Evolutionary conservation across 208 protist genomes (phyloP), one percentile per base, ranked within the genome.

Genomic region (Trypanosoma avium): DNA sequence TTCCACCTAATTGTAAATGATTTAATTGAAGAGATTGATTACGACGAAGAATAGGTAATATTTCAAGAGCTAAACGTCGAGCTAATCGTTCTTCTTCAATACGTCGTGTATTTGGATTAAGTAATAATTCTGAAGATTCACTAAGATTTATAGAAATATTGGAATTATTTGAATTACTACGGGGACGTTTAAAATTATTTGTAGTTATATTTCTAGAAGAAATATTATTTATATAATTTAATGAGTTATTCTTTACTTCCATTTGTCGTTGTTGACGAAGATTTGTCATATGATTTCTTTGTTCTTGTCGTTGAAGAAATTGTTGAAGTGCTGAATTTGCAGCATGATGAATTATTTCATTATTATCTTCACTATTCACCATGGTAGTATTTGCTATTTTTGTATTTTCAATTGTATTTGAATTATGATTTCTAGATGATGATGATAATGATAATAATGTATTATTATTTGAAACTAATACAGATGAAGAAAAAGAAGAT

Each of bases 1-100:
- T 60, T 2, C 33, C n/a, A 49, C 72, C 66, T 21, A 84, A 30
- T 4, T 48, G 70, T 7, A 91, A 59, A 0, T 64, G 78, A 43
- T 74, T 72, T 12, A 72, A 48, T 21, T 69, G 72, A 15, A 95
- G 61, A 52, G 60, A 56, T 38, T 70, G 73, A 21, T 84, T 76
- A 12, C 77, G 79, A 2, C 76, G 86, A 29, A 95, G 69, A 24
- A 86, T 72, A 9, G 81, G 82, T 7, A 93, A 33, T 26, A 90
- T 61, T 21, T 86, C 79, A 4, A 67, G n/a, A 3, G 86, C 81
- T 59, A 78, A 75, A 29, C 61, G 63, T 0, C 70, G 72, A 22
- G 84, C 79, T 61, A 95, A 63, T 21, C 71, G 35, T 32, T 87
- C 83, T 56, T 88, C 83, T 58, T 86, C 74, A 38, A 29, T 29